Evolutionary conservation across 441 rosid species (phyloP).

Genomic region (Codiaeum variegatum): DNA sequence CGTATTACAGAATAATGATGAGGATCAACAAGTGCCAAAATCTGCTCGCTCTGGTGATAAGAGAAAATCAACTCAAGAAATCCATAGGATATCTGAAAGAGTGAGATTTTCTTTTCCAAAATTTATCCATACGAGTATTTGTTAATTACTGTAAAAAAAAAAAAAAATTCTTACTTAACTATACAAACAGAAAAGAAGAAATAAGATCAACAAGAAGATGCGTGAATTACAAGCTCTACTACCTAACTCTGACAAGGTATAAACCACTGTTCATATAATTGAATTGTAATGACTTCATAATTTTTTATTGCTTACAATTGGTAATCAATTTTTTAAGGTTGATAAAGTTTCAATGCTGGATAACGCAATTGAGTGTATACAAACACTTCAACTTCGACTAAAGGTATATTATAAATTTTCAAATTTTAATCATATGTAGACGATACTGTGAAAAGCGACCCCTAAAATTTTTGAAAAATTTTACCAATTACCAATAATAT

Average conservation of each 20-base stretch:
- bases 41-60: constrained; percentile 31
- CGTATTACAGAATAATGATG: constrained; percentile 37
- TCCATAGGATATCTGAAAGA: constrained; percentile 74
- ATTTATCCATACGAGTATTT: background rate
- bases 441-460: too few relatives aligned
- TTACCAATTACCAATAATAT: too few relatives aligned
- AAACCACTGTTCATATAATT: background rate
- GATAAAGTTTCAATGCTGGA: constrained; percentile 73
- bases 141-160: background rate
- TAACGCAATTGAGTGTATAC: constrained; percentile 61
- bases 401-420: constrained; percentile 37
- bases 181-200: constrained; percentile 60
- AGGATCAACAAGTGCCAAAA: constrained; percentile 37
- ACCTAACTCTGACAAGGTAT: constrained; percentile 79
- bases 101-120: constrained; percentile 12
- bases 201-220: constrained; percentile 84
- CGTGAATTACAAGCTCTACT: constrained; percentile 69
- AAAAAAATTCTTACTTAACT: constrained; percentile 4
- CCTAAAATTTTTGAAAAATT: too few relatives aligned
- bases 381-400: constrained; percentile 69
- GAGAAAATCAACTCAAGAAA: constrained; percentile 52
- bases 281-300: too few relatives aligned
- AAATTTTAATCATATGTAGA: background rate
- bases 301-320: background rate
- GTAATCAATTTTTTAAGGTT: constrained; percentile 28